phyloP scores from a whole-genome alignment of 2,329 filamentous ascomycete species.

The Fusarium guadeloupense region DNA sequence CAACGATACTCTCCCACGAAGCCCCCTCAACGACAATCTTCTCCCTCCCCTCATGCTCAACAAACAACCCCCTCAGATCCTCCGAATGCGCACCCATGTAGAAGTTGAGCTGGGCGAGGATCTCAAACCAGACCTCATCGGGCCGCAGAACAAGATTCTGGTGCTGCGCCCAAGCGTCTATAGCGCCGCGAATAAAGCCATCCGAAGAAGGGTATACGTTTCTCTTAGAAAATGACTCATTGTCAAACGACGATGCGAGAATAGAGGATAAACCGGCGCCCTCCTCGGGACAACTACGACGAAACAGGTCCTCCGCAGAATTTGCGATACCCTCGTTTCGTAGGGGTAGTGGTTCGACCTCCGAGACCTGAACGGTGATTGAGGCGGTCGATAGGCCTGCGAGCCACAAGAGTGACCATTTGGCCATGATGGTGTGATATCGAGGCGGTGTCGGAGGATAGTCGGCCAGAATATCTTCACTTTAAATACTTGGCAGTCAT shows the following conservation, averaged over 20 bases:
- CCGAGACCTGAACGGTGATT: constrained; percentile 40
- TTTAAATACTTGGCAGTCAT: not conserved
- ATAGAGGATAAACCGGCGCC: constrained; percentile 35
- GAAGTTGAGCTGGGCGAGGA: constrained; percentile 61
- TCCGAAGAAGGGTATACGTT: constrained; percentile 46
- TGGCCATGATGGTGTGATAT: constrained; percentile 9
- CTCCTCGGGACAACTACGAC: constrained; percentile 49
- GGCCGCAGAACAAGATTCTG: constrained; percentile 61
- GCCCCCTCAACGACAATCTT: constrained; percentile 48
- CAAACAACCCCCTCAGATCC: constrained; percentile 56
- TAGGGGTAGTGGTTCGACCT: constrained; percentile 44
- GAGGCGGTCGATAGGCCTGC: constrained; percentile 31
- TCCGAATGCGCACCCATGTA: constrained; percentile 60
- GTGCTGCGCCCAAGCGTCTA: constrained; percentile 60
- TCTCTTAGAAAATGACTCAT: constrained; percentile 19
- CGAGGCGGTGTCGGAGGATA: not conserved
- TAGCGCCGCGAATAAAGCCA: constrained; percentile 56
- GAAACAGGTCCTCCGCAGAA: constrained; percentile 45
- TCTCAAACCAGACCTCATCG: constrained; percentile 65
- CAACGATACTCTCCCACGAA: constrained; percentile 42
- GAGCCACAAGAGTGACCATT: constrained; percentile 16
- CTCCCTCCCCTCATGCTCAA: constrained; percentile 54
- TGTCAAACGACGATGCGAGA: constrained; percentile 44
- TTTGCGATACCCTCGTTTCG: constrained; percentile 31
- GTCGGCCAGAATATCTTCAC: not conserved